Conservation (phyloP, 2,329 filamentous ascomycete species). For the Neoscytalidium dimidiatum region DNA sequence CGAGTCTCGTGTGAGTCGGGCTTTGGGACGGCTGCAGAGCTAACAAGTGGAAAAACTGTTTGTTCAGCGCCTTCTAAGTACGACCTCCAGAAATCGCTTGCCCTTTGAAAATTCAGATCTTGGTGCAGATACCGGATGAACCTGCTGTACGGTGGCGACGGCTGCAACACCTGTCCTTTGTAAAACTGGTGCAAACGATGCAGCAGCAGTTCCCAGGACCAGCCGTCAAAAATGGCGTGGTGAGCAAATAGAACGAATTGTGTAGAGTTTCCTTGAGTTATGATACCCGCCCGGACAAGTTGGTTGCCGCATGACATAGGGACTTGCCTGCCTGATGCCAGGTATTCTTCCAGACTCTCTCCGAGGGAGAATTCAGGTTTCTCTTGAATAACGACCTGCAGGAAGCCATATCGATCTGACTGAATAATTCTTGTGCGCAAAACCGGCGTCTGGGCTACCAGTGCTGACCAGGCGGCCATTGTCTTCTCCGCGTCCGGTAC, state of each 20-base stretch:
- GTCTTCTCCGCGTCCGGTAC: constrained; percentile 34
- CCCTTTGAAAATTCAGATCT: constrained; percentile 24
- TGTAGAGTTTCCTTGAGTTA: constrained; percentile 24
- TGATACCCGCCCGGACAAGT: constrained; percentile 29
- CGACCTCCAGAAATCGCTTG: constrained; percentile 36
- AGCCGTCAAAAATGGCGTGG: constrained; percentile 41
- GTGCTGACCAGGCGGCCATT: constrained; percentile 48
- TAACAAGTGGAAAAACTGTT: constrained; percentile 38
- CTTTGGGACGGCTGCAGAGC: constrained; percentile 24
- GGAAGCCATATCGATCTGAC: constrained; percentile 32
- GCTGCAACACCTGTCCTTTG: neutral
- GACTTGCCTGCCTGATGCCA: constrained; percentile 30
- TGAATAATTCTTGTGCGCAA: constrained; percentile 48
- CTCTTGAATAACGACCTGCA: constrained; percentile 35
- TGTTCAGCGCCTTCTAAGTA: constrained; percentile 31
- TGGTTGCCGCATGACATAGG: constrained; percentile 31
- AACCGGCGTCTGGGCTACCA: constrained; percentile 46
- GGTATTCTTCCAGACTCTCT: constrained; percentile 22
- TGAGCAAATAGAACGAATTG: constrained; percentile 40
- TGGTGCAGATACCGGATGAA: constrained; percentile 38
- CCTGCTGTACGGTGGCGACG: constrained; percentile 26
- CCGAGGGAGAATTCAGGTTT: constrained; percentile 20
- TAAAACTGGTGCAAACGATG: constrained; percentile 34
- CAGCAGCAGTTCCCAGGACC: constrained; percentile 34
- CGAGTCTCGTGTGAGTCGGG: constrained; percentile 29